Evolutionary conservation across 495 filamentous ascomycete genomes (phyloP).

Genomic region (Podospora didyma): DNA sequence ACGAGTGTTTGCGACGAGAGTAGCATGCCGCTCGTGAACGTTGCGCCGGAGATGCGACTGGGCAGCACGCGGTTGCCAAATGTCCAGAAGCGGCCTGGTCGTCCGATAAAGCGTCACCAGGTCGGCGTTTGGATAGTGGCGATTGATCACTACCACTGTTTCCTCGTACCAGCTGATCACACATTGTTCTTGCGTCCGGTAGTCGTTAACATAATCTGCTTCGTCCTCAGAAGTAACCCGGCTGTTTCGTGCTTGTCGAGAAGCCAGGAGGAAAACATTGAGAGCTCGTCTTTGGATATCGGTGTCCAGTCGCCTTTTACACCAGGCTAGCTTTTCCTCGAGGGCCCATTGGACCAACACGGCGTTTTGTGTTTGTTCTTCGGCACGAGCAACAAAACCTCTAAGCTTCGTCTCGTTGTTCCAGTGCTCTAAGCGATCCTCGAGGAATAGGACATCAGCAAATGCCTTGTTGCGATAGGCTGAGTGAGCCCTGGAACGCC

Average conservation of each 20-base stretch:
- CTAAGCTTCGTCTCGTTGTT: constrained; percentile 21
- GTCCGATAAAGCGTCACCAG: constrained; percentile 26
- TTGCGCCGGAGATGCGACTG: constrained; percentile 2
- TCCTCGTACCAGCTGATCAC: constrained; percentile 20
- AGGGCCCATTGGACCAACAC: constrained; percentile 20
- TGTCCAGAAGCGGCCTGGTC: constrained; percentile 18
- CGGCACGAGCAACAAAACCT: constrained; percentile 8
- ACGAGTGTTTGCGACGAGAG: constrained; percentile 3
- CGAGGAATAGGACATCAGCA: constrained; percentile 19
- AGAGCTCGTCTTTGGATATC: constrained; percentile 12
- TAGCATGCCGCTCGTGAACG: constrained; percentile 11
- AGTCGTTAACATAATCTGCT: constrained; percentile 12
- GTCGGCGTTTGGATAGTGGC: constrained; percentile 21
- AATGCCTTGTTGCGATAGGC: not conserved
- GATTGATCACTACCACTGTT: constrained; percentile 11
- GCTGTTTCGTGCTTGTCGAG: not conserved
- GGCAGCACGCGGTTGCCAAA: constrained; percentile 18
- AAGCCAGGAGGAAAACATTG: not conserved
- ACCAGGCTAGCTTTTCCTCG: constrained; percentile 23
- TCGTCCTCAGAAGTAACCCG: constrained; percentile 11
- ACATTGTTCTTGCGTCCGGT: constrained; percentile 12
- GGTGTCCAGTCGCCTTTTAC: constrained; percentile 12
- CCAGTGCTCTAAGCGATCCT: constrained; percentile 19
- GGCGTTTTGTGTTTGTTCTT: constrained; percentile 12
- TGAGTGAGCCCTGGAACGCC: constrained; percentile 6